These are phyloP conservation scores for Sophora flavescens DNA, from an alignment of 306 rosid species.

Conservation along the genomic window DNA sequence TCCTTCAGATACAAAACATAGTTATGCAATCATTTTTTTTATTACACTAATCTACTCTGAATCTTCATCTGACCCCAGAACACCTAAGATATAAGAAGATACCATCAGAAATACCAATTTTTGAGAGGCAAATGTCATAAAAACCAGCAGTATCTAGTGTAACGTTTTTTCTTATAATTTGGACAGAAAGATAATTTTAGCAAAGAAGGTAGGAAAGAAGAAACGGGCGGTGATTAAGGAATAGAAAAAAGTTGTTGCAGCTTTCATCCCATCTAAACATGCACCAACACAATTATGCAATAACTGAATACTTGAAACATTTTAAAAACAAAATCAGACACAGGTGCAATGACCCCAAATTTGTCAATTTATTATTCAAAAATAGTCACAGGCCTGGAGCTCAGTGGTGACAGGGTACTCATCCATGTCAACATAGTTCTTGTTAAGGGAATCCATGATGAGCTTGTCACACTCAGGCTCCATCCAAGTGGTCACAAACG, in stretches of 20 bases:
- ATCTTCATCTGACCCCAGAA: slow-evolving; percentile 24
- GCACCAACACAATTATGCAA: background rate
- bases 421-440: slow-evolving; percentile 97
- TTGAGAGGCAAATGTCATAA: background rate
- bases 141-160: background rate
- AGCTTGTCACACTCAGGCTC: slow-evolving; percentile 86
- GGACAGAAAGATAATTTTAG: too few relatives aligned
- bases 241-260: too few relatives aligned
- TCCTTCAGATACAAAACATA: background rate
- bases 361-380: slow-evolving; percentile 9
- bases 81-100: slow-evolving; percentile 22
- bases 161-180: too few relatives aligned
- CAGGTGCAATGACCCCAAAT: slow-evolving; percentile 8
- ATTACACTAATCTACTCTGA: background rate
- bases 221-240: too few relatives aligned
- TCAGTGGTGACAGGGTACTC: slow-evolving; percentile 98
- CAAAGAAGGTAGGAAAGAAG: too few relatives aligned
- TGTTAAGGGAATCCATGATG: slow-evolving; percentile 78
- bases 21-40: background rate
- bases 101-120: background rate
- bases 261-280: too few relatives aligned
- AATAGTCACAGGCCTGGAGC: slow-evolving; percentile 64
- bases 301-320: background rate
- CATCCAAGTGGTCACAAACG: slow-evolving; percentile 66
- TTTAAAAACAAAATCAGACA: background rate